A percentile compares a stretch with the other conserved stretches of the same genome.
These are phyloP conservation scores for Papiliotrema terrestris DNA, from an alignment of 1,284 basidiomycete genomes.

Conservation along the genomic window DNA sequence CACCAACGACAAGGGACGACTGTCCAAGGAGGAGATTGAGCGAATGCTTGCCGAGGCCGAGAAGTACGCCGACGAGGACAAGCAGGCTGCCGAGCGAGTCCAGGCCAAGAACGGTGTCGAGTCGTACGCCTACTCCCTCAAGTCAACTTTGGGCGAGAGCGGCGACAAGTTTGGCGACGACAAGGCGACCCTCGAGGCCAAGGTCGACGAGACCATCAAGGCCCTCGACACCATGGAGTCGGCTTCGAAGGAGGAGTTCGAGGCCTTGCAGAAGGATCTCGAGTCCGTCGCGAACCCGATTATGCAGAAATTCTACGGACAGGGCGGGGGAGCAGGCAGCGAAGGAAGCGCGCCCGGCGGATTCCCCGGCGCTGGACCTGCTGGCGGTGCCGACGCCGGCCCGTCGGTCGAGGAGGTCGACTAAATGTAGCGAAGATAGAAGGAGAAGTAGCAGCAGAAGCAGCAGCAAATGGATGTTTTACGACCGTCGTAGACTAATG, in stretches of 20 bases:
- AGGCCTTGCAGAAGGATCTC: conserved; percentile 89
- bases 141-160: conserved; percentile 81
- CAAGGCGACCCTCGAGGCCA: conserved; percentile 78
- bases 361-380: conserved; percentile 57
- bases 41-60: conserved; percentile 92
- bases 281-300: conserved; percentile 80
- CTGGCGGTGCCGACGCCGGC: conserved; percentile 55
- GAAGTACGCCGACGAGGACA: conserved; percentile 56
- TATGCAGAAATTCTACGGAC: conserved; percentile 39
- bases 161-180: conserved; percentile 83
- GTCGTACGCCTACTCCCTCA: conserved; percentile 94
- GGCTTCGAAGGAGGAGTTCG: conserved; percentile 93
- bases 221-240: conserved; percentile 84
- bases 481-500: neutral
- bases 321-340: conserved; percentile 49
- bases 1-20: conserved; percentile 97
- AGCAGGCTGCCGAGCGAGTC: conserved; percentile 62
- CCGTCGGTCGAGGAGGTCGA: conserved; percentile 60
- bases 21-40: conserved; percentile 98
- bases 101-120: conserved; percentile 82
- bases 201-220: conserved; percentile 79
- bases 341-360: conserved; percentile 40
- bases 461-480: neutral
- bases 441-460: neutral
- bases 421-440: conserved; percentile 33